A percentile compares a stretch with the other conserved stretches of the same genome.
Conservation (phyloP, 129 eudicot species). For the Artemisia annua region DNA sequence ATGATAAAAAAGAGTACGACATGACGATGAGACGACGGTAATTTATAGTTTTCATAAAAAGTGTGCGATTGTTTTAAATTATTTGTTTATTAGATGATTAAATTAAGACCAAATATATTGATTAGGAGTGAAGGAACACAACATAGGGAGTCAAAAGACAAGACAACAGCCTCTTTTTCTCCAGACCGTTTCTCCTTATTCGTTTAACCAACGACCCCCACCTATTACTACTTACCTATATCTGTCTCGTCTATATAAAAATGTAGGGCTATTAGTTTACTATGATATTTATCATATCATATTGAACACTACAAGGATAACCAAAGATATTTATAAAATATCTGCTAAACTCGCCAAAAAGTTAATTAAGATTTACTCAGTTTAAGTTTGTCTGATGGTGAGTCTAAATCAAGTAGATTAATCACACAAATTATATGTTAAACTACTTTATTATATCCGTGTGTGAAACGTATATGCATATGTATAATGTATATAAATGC, state of each 20-base stretch:
- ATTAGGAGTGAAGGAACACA: constrained; percentile 49
- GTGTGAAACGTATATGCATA: not conserved
- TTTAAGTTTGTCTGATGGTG: too few relatives aligned
- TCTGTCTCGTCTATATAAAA: not conserved
- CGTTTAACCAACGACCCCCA: constrained; percentile 55
- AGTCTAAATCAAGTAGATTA: too few relatives aligned
- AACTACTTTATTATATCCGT: not conserved
- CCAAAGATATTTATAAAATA: too few relatives aligned
- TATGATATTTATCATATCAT: not conserved
- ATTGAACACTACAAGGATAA: too few relatives aligned
- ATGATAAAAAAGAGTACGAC: too few relatives aligned
- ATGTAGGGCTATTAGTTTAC: not conserved
- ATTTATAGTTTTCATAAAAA: too few relatives aligned
- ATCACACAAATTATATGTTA: too few relatives aligned
- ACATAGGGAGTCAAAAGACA: constrained; percentile 62
- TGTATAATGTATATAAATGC: not conserved
- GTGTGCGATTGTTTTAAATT: not conserved
- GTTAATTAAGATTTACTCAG: too few relatives aligned
- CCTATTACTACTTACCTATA: constrained; percentile 24
- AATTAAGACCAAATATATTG: constrained; percentile 26
- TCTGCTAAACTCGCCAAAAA: too few relatives aligned
- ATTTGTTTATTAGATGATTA: not conserved
- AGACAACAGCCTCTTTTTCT: constrained; percentile 54
- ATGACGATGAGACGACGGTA: too few relatives aligned
- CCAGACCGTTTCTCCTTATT: constrained; percentile 66